Conservation (phyloP, 2,329 filamentous ascomycete species). For the Grosmannia clavigera region DNA sequence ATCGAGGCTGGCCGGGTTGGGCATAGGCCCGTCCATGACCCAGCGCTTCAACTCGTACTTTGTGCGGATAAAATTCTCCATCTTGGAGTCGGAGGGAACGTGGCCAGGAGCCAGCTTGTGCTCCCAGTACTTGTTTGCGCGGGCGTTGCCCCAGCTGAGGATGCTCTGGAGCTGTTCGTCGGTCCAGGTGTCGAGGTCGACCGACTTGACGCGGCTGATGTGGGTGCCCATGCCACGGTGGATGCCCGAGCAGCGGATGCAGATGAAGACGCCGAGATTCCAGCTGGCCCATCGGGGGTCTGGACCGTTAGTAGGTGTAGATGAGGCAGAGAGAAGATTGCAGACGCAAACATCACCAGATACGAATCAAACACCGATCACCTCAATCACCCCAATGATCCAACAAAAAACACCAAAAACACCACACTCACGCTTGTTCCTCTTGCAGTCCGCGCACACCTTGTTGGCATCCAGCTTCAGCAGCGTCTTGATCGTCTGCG, state of each 20-base stretch:
- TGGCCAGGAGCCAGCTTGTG: conserved; percentile 84
- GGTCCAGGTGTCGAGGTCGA: conserved; percentile 96
- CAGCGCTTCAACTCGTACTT: conserved; percentile 98
- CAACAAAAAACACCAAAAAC: background rate
- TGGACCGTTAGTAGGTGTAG: conserved; percentile 21
- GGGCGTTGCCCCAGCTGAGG: conserved; percentile 86
- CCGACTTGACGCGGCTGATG: conserved; percentile 95
- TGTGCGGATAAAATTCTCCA: conserved; percentile 98
- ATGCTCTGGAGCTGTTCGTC: conserved; percentile 95
- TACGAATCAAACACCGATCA: too few relatives aligned
- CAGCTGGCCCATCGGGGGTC: conserved; percentile 98
- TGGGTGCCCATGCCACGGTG: conserved; percentile 98
- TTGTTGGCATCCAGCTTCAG: conserved; percentile 94
- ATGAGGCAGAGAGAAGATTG: background rate
- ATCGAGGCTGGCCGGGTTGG: conserved; percentile 81
- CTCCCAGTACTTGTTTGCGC: conserved; percentile 99
- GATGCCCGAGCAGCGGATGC: conserved; percentile 96
- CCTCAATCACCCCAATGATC: too few relatives aligned
- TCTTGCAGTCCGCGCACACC: conserved; percentile 95
- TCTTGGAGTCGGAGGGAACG: conserved; percentile 90
- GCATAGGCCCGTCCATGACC: conserved; percentile 96
- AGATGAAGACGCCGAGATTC: conserved; percentile 95
- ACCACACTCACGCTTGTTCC: conserved; percentile 72
- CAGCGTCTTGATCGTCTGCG: conserved; percentile 84
- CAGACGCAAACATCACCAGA: background rate